These are phyloP conservation scores for Eimeria praecox DNA, from an alignment of 169 alveolate species.

Conservation along the genomic window DNA sequence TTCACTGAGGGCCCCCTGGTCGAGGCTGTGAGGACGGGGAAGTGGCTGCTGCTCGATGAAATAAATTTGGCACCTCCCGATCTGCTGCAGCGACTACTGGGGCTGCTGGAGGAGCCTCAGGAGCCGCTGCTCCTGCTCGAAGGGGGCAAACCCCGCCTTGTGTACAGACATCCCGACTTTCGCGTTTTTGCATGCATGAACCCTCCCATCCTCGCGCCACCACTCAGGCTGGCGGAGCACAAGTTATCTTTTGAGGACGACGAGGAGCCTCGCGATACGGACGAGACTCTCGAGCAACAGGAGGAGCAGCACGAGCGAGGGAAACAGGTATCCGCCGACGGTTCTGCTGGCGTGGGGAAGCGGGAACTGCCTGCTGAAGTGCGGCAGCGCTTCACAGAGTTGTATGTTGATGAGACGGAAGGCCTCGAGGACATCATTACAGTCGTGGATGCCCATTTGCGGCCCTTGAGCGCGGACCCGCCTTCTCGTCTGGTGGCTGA, in stretches of 20 bases:
- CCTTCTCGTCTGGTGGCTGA: conserved; percentile 82
- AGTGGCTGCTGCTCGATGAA: conserved; percentile 99
- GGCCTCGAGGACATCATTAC: conserved; percentile 76
- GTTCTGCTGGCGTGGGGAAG: conserved; percentile 96
- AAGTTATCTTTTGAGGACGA: conserved; percentile 37
- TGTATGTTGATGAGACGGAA: conserved; percentile 96
- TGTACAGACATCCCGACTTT: conserved; percentile 95
- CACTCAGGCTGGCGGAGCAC: conserved; percentile 65
- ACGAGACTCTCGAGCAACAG: background rate
- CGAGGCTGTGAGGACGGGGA: conserved; percentile 98
- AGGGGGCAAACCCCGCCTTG: conserved; percentile 90
- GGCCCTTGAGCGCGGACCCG: conserved; percentile 78
- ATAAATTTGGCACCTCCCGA: conserved; percentile 99
- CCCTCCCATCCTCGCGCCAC: conserved; percentile 95
- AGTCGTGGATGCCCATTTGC: conserved; percentile 71
- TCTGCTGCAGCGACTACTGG: conserved; percentile 95
- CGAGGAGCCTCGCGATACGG: conserved; percentile 5
- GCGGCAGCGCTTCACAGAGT: conserved; percentile 96
- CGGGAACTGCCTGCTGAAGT: conserved; percentile 97
- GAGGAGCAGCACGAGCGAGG: conserved; percentile 87
- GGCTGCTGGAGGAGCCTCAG: conserved; percentile 86
- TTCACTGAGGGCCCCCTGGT: conserved; percentile 98
- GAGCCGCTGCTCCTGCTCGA: conserved; percentile 68
- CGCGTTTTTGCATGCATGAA: conserved; percentile 99
- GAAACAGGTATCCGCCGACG: conserved; percentile 87